Percentiles rank a stretch among this genome's conserved stretches.
phyloP scores from a whole-genome alignment of 495 filamentous ascomycete species.

The Ascobolus immersus region DNA sequence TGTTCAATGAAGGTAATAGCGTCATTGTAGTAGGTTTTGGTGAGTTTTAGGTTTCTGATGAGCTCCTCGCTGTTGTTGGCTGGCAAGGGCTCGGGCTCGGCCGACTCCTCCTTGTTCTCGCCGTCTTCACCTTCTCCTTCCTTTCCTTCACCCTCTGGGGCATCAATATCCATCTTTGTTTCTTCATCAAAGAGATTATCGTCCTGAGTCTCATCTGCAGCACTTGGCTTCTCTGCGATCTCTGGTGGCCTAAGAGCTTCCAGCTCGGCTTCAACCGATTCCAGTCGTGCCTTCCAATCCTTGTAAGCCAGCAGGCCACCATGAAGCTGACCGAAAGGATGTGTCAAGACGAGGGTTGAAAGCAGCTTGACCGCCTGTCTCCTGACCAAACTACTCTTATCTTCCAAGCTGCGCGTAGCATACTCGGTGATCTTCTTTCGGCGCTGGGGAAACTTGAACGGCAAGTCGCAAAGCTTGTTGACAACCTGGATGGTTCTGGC shows the following conservation, averaged over 20 bases:
- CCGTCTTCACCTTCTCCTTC: slow-evolving; percentile 29
- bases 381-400: slow-evolving; percentile 93
- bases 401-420: slow-evolving; percentile 66
- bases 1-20: slow-evolving; percentile 86
- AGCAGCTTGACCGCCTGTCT: slow-evolving; percentile 87
- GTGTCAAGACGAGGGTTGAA: slow-evolving; percentile 62
- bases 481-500: slow-evolving; percentile 77
- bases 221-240: too few species aligned
- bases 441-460: slow-evolving; percentile 84
- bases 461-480: slow-evolving; percentile 72
- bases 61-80: slow-evolving; percentile 45
- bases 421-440: slow-evolving; percentile 65
- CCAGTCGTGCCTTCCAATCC: slow-evolving; percentile 59
- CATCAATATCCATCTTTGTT: slow-evolving; percentile 46
- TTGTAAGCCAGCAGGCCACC: slow-evolving; percentile 60
- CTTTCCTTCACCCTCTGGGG: slow-evolving; percentile 30
- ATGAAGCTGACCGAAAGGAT: slow-evolving; percentile 80
- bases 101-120: slow-evolving; percentile 27
- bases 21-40: slow-evolving; percentile 69
- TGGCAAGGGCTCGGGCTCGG: slow-evolving; percentile 17
- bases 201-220: slow-evolving; percentile 35
- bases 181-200: slow-evolving; percentile 64
- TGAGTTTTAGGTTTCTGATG: slow-evolving; percentile 62
- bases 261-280: slow-evolving; percentile 57
- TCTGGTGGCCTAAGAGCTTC: slow-evolving; percentile 62